Percentiles rank a stretch among this genome's conserved stretches.
These are phyloP conservation scores for Delphinella strobiligena DNA, from an alignment of 2,329 filamentous ascomycete genomes.

Conservation along the genomic window DNA sequence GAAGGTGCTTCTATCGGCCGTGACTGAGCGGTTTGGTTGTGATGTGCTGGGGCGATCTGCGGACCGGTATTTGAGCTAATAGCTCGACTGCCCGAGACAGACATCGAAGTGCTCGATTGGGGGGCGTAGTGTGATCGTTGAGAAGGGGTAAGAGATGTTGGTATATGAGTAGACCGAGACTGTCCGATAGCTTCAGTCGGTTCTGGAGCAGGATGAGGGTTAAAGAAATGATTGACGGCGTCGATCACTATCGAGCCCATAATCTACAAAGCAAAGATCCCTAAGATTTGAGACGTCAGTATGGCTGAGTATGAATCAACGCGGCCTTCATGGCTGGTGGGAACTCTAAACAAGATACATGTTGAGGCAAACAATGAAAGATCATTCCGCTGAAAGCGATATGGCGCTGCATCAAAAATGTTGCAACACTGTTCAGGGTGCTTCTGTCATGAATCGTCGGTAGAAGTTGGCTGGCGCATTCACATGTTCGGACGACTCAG, in stretches of 20 bases:
- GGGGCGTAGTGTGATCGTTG: not conserved
- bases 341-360: not conserved
- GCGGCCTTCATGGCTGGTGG: not conserved
- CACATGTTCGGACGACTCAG: not conserved
- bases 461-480: too few relatives aligned
- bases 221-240: slow-evolving; percentile 55
- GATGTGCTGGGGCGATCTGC: slow-evolving; percentile 1
- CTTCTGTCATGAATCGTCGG: too few relatives aligned
- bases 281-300: slow-evolving; percentile 1
- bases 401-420: too few relatives aligned
- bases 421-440: too few relatives aligned
- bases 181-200: not conserved
- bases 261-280: slow-evolving; percentile 19
- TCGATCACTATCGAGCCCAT: slow-evolving; percentile 56
- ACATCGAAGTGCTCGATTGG: slow-evolving; percentile 8
- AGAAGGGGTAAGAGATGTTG: too few relatives aligned
- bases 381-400: too few relatives aligned
- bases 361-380: too few relatives aligned
- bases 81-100: slow-evolving; percentile 7
- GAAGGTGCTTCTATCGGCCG: not conserved
- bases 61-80: too few relatives aligned
- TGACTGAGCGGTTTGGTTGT: slow-evolving; percentile 1
- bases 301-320: not conserved
- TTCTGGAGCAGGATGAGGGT: slow-evolving; percentile 8
- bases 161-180: too few relatives aligned